phyloP scores from a whole-genome alignment of 108 stramenopile species.

The Parietichytrium sp. region DNA sequence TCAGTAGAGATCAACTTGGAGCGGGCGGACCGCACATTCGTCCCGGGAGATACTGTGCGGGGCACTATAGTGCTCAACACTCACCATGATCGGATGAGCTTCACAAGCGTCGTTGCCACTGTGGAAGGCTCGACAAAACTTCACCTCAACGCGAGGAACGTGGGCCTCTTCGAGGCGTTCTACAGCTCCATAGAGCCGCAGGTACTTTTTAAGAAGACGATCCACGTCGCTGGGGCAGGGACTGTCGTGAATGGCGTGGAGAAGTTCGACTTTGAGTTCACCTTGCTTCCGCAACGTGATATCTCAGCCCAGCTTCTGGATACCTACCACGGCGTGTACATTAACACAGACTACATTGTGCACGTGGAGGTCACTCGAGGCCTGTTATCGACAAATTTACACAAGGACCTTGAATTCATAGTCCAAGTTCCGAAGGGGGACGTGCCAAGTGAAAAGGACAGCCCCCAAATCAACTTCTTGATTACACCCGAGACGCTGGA shows the following conservation, averaged over 20 bases:
- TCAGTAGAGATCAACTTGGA: conserved; percentile 24
- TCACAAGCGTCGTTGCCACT: background rate
- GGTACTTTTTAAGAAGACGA: background rate
- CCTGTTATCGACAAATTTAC: background rate
- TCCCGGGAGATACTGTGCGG: conserved; percentile 33
- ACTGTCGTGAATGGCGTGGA: conserved; percentile 25
- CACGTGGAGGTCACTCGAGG: conserved; percentile 30
- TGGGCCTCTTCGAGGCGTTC: conserved; percentile 24
- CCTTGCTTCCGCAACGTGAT: background rate
- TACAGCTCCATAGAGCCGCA: conserved; percentile 4
- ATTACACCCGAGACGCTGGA: conserved; percentile 38
- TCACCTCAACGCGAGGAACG: background rate
- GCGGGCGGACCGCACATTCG: conserved; percentile 41
- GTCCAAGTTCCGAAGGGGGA: conserved; percentile 40
- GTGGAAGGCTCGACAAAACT: background rate
- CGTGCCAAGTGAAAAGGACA: background rate
- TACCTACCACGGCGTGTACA: conserved; percentile 56
- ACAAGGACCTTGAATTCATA: conserved; percentile 43
- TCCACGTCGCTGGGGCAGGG: background rate
- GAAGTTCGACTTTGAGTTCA: conserved; percentile 41
- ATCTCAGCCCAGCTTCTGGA: conserved; percentile 47
- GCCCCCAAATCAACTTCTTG: conserved; percentile 3
- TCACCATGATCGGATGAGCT: background rate
- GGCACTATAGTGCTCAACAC: background rate
- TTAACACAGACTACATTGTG: conserved; percentile 41